A percentile compares a stretch with the other conserved stretches of the same genome.
These are phyloP conservation scores for Colletotrichum sp. DNA, from an alignment of 2,329 filamentous ascomycete species.

Conservation along the genomic window DNA sequence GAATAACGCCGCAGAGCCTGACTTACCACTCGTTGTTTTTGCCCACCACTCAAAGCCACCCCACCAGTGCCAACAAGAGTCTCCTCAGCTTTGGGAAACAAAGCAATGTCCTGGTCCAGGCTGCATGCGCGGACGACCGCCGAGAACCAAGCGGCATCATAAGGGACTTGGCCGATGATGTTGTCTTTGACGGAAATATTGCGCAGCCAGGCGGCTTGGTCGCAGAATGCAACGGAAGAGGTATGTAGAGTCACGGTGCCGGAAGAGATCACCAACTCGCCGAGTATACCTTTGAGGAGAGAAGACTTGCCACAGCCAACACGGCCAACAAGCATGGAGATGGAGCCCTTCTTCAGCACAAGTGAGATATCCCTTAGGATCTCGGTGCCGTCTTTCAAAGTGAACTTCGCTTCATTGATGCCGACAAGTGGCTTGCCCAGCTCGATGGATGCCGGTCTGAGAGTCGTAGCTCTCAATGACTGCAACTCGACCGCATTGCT, in stretches of 20 bases:
- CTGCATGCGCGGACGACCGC: slow-evolving; percentile 37
- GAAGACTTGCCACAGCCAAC: slow-evolving; percentile 51
- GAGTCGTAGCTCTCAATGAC: not conserved
- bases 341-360: slow-evolving; percentile 12
- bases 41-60: slow-evolving; percentile 47
- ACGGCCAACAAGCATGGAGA: slow-evolving; percentile 44
- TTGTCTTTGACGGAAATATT: slow-evolving; percentile 44
- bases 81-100: slow-evolving; percentile 34
- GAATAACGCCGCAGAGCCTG: not conserved
- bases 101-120: slow-evolving; percentile 36
- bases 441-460: not conserved
- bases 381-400: slow-evolving; percentile 9
- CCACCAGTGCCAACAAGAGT: slow-evolving; percentile 46
- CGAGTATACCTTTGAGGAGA: slow-evolving; percentile 41
- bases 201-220: slow-evolving; percentile 48
- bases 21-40: slow-evolving; percentile 45
- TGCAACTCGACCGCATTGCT: not conserved
- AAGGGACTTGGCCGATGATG: slow-evolving; percentile 36
- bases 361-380: slow-evolving; percentile 31
- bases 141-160: slow-evolving; percentile 32
- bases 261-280: slow-evolving; percentile 35
- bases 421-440: not conserved
- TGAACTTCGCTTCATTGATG: slow-evolving; percentile 19
- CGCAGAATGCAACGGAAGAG: slow-evolving; percentile 42
- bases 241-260: slow-evolving; percentile 11